A percentile compares a stretch with the other conserved stretches of the same genome.
phyloP scores from a whole-genome alignment of 1,139 yeast genomes.

The Arxiozyma slooffiae region DNA sequence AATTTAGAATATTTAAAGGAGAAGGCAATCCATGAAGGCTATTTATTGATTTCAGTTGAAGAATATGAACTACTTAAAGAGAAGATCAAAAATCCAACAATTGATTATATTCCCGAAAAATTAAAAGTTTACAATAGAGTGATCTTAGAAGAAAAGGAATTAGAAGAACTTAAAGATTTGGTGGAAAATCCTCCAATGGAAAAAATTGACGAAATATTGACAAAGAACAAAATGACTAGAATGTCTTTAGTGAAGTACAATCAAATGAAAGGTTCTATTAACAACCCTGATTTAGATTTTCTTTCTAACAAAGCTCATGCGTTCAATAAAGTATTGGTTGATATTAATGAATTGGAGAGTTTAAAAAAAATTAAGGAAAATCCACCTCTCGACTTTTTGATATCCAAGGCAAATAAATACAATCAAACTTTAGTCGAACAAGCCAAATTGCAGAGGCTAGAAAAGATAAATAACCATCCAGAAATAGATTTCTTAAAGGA shows the following conservation, averaged over 20 bases:
- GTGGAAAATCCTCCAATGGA: constrained; percentile 5
- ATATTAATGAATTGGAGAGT: neutral
- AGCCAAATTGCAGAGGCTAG: neutral
- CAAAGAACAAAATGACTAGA: constrained; percentile 31
- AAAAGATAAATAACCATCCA: neutral
- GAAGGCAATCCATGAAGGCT: constrained; percentile 11
- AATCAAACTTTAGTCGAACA: constrained; percentile 27
- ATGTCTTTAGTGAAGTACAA: constrained; percentile 19
- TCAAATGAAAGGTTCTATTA: constrained; percentile 1
- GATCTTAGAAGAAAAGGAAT: constrained; percentile 1
- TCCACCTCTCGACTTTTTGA: constrained; percentile 5
- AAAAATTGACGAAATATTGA: constrained; percentile 20
- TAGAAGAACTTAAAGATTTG: neutral
- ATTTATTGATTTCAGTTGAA: constrained; percentile 28
- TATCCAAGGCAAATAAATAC: constrained; percentile 4
- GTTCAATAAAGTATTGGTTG: constrained; percentile 4
- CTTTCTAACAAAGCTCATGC: constrained; percentile 1
- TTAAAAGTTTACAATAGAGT: neutral
- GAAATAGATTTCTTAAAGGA: constrained; percentile 13
- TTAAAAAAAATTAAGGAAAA: constrained; percentile 2
- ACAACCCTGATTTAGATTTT: constrained; percentile 7
- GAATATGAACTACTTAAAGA: constrained; percentile 23
- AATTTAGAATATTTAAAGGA: constrained; percentile 15
- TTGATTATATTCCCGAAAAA: constrained; percentile 5
- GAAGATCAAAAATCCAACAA: constrained; percentile 7